Base-by-base conservation (phyloP, 2,329 filamentous ascomycete species). In the Aspergillus viridinutans region DNA sequence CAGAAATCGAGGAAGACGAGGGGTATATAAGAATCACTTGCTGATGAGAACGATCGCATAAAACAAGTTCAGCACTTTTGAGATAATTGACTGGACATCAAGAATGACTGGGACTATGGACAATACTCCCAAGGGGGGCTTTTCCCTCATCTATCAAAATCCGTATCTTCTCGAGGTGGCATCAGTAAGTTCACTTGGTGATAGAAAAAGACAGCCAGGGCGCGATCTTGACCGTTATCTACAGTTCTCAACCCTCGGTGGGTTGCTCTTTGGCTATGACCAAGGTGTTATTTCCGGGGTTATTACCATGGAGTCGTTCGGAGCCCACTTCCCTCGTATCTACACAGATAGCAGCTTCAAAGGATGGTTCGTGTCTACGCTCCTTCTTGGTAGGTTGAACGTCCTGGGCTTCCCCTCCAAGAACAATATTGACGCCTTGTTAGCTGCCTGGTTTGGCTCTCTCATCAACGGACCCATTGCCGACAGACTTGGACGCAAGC, bases 281-380 rank as follows among this genome's bases (percentile, higher is more conserved):
- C 79, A 81, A 52, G 79, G 78, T 3, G 78, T 81, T 17, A 71
- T 81, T 7, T 78, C 76, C 1, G 76, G 76, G n/a, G 73, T 80
- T 1, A 64, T 80, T 29, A 74, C 71, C 0, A 81, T 81, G 78
- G 71, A 79, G 57, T 74, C 71, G 3, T 80, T 81, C 57, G 74
- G 66, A 3, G 72, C 72, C 29, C 61, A 66, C 14, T 72, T 75
- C 45, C 78, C 76, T 14, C 66, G 70, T 7, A 71, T 80, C 17
- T 77, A 74, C 50, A 55, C 70, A 0, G 77, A 81, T 56, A 77
- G 72, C 57, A 64, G 74, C 10, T 80, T 80, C 67, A 80, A 81
- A 58, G 80, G 80, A 32, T 82, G 80, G 80, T 81, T 82, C 53
- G 78, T 81, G 1, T 81, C 81, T 5, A 79, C 76, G 2, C 67